These are phyloP conservation scores for Isatis tinctoria DNA, from an alignment of 345 rosid species.

Conservation along the genomic window DNA sequence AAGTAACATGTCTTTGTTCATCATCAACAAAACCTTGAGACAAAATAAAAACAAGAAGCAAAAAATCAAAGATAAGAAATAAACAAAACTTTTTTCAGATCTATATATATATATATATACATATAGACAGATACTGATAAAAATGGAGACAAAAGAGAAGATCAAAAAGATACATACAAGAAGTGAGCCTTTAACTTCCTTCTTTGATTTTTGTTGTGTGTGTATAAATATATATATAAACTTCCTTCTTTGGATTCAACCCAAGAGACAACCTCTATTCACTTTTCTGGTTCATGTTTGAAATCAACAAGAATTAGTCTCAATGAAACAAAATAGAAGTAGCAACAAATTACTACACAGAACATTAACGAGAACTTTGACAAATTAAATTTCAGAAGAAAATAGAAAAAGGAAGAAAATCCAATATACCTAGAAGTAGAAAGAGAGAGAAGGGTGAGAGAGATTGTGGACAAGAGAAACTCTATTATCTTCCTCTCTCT, in stretches of 20 bases:
- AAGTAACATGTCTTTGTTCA: constrained; percentile 50
- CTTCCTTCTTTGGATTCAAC: constrained; percentile 58
- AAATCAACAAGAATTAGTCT: constrained; percentile 32
- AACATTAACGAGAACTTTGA: constrained; percentile 21
- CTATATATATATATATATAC: neutral
- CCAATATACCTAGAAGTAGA: constrained; percentile 23
- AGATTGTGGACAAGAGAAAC: constrained; percentile 47
- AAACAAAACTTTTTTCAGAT: constrained; percentile 23
- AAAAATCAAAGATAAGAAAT: constrained; percentile 11
- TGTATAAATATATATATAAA: constrained; percentile 22
- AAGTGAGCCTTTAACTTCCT: constrained; percentile 15
- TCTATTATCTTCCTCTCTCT: constrained; percentile 28
- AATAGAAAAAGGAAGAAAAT: constrained; percentile 11
- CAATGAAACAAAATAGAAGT: constrained; percentile 28
- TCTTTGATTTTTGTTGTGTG: constrained; percentile 14
- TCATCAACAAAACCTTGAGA: constrained; percentile 24
- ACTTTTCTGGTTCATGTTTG: constrained; percentile 32
- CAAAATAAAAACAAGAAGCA: constrained; percentile 4
- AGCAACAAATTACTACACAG: constrained; percentile 45
- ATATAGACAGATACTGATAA: neutral
- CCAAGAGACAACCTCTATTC: constrained; percentile 63
- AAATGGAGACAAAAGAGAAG: constrained; percentile 26
- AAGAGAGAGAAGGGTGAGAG: constrained; percentile 28
- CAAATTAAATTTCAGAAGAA: neutral
- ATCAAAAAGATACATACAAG: constrained; percentile 29